Evolutionary conservation across 257 asterid genomes (phyloP), one percentile per base, ranked within the genome.

Genomic region (Parsonsia alboflavescens): DNA sequence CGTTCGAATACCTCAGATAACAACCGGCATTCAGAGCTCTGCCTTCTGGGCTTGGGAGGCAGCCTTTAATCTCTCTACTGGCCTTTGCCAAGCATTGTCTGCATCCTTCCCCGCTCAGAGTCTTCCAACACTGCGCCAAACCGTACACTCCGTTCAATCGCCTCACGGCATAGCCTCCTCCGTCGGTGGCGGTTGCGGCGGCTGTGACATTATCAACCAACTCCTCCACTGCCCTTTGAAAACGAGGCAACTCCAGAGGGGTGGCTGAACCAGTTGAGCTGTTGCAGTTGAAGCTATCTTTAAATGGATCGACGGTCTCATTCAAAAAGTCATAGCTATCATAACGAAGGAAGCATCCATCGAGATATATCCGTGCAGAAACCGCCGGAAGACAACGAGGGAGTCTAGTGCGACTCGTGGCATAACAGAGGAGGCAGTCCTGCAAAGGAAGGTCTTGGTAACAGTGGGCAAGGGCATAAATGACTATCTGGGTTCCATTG

Each of bases 41-140:
- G 44, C 96, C 98, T 84, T 93, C 98, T 63, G 81, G 82, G 68
- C 84, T 83, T 0, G 98, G 98, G 61, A 88, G 70, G 65, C 98
- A 93, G 6, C 73, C 58, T 24, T 79, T 79, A 9, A 88, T 78
- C 49, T 87, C 85, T 41, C 75, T 78, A 41, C 82, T 83, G 46
- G 97, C 98, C 83, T 86, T 87, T 10, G 79, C 88, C 88, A 93
- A 87, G 81, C 98, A 93, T 73, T 74, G 80, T 77, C 86, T 80
- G 76, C 98, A 93, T 70, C 95, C 92, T 7, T 84, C 82, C 49
- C 21, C 30, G 56, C 82, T 85, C 85, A 93, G 73, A 33, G 91
- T 91, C 67, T 75, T 79, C 98, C 98, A 93, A 77, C 98, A 93
- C 87, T 91, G 89, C 48, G 96, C 97, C 89, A 93, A 86, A 54